phyloP scores from a whole-genome alignment of 1,284 basidiomycete species.

The Cryptococcus sp. region DNA sequence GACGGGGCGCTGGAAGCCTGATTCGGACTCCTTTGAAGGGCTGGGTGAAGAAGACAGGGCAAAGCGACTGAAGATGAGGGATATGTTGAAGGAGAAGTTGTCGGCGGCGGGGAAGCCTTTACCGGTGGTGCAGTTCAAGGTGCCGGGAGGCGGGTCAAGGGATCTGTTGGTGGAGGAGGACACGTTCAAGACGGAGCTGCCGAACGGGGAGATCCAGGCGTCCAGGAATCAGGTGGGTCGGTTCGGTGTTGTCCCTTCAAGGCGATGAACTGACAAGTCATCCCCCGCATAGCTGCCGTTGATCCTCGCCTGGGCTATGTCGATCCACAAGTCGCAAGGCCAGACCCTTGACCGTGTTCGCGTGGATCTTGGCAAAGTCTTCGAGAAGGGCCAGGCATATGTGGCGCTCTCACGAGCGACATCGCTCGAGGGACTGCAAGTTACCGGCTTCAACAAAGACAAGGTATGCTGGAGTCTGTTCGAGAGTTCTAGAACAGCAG shows the following conservation, averaged over 20 bases:
- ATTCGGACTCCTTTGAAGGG: slow-evolving; percentile 15
- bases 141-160: slow-evolving; percentile 57
- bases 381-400: slow-evolving; percentile 89
- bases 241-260: not conserved
- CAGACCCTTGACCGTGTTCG: slow-evolving; percentile 58
- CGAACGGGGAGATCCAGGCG: slow-evolving; percentile 75
- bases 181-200: slow-evolving; percentile 77
- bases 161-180: slow-evolving; percentile 67
- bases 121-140: slow-evolving; percentile 73
- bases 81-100: slow-evolving; percentile 30
- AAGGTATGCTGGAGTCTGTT: slow-evolving; percentile 59
- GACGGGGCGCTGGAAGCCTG: slow-evolving; percentile 28
- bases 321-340: slow-evolving; percentile 91
- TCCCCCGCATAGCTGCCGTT: slow-evolving; percentile 60
- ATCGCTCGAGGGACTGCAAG: slow-evolving; percentile 82
- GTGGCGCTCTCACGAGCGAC: slow-evolving; percentile 95
- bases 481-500: too few species aligned
- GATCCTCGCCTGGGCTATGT: slow-evolving; percentile 89
- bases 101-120: slow-evolving; percentile 47
- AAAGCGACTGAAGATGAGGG: slow-evolving; percentile 47
- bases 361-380: slow-evolving; percentile 53
- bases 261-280: not conserved
- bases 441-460: slow-evolving; percentile 73
- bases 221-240: slow-evolving; percentile 62
- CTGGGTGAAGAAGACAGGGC: slow-evolving; percentile 38